A percentile compares a stretch with the other conserved stretches of the same genome.
These are phyloP conservation scores for Yueomyces sp. DNA, from an alignment of 805 yeast genomes.

Conservation along the genomic window DNA sequence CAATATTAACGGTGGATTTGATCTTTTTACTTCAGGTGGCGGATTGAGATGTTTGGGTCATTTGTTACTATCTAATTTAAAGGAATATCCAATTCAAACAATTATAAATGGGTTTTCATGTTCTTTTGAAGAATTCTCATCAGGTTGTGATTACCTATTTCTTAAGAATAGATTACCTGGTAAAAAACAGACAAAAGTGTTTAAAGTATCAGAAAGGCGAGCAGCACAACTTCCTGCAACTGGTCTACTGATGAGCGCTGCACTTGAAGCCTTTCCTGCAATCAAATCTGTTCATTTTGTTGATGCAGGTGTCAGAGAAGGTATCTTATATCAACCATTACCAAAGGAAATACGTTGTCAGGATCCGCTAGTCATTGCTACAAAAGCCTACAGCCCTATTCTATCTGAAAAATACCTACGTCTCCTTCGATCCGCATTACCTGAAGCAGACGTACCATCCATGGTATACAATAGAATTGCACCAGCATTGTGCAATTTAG, in stretches of 20 bases:
- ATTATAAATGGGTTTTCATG: constrained; percentile 59
- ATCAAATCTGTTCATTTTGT: constrained; percentile 52
- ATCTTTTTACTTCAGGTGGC: constrained; percentile 59
- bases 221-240: constrained; percentile 59
- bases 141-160: constrained; percentile 37
- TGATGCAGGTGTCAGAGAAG: constrained; percentile 73
- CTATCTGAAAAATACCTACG: constrained; percentile 43
- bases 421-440: constrained; percentile 43
- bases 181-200: constrained; percentile 31
- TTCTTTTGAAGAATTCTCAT: constrained; percentile 36
- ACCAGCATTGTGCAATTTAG: constrained; percentile 60
- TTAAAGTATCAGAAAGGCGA: constrained; percentile 53
- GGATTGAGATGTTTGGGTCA: constrained; percentile 63
- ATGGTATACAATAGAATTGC: constrained; percentile 47
- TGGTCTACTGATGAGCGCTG: constrained; percentile 47
- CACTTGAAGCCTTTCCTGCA: constrained; percentile 46
- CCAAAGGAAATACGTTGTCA: constrained; percentile 44
- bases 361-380: constrained; percentile 58
- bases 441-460: constrained; percentile 40
- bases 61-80: constrained; percentile 36
- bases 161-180: constrained; percentile 36
- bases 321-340: constrained; percentile 50
- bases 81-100: constrained; percentile 54
- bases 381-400: constrained; percentile 60
- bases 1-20: constrained; percentile 42